phyloP scores from a whole-genome alignment of 768 basidiomycete species.

The Xanthoconium purpureum region DNA sequence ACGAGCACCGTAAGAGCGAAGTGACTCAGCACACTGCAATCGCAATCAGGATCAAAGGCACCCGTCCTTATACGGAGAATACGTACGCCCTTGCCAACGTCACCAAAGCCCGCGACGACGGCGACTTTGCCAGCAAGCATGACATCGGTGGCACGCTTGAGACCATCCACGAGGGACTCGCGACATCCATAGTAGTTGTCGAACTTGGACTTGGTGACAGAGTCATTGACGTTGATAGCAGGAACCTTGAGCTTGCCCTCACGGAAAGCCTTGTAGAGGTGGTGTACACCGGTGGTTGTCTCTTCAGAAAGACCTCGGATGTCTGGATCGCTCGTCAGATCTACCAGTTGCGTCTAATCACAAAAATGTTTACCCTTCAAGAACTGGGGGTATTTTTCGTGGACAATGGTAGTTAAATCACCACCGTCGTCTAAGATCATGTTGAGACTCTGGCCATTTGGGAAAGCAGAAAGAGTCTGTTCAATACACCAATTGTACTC shows the following conservation, averaged over 20 bases:
- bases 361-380: slow-evolving; percentile 52
- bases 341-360: background rate
- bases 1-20: slow-evolving; percentile 95
- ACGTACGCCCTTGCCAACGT: slow-evolving; percentile 98
- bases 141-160: slow-evolving; percentile 99
- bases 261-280: slow-evolving; percentile 96
- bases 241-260: slow-evolving; percentile 95
- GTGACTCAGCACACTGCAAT: slow-evolving; percentile 90
- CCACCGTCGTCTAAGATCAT: slow-evolving; percentile 99
- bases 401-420: slow-evolving; percentile 91
- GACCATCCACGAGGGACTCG: slow-evolving; percentile 98
- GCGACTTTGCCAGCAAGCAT: slow-evolving; percentile 99
- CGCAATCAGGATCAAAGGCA: background rate
- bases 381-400: slow-evolving; percentile 94
- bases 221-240: slow-evolving; percentile 99
- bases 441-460: slow-evolving; percentile 81
- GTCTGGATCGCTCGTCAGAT: slow-evolving; percentile 39
- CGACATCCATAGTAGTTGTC: slow-evolving; percentile 99
- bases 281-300: slow-evolving; percentile 99
- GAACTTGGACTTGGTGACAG: slow-evolving; percentile 99
- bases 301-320: slow-evolving; percentile 97
- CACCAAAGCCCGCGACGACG: slow-evolving; percentile 97
- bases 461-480: slow-evolving; percentile 89
- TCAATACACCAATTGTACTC: slow-evolving; percentile 99
- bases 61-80: background rate